Percentiles rank a stretch among this genome's conserved stretches.
phyloP scores from a whole-genome alignment of 495 filamentous ascomycete species.

The Penicillium flavigenum region DNA sequence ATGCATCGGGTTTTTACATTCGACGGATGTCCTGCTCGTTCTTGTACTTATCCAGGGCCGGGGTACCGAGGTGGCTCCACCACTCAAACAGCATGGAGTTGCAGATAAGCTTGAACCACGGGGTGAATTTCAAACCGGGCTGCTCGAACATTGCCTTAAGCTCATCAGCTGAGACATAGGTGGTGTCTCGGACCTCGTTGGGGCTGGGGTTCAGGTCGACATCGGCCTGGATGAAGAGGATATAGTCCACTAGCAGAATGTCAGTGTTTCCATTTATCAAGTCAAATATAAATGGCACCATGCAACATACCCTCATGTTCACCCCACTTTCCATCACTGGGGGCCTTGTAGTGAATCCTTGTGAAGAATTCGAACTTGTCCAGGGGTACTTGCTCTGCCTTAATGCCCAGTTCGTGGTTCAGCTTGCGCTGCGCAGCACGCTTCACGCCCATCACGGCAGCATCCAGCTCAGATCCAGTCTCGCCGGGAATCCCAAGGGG shows the following conservation, averaged over 20 bases:
- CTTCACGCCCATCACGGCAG: conserved; percentile 80
- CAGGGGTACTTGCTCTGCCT: conserved; percentile 82
- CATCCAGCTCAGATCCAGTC: conserved; percentile 79
- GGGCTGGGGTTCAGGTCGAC: conserved; percentile 76
- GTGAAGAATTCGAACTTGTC: conserved; percentile 94
- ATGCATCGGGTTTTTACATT: conserved; percentile 55
- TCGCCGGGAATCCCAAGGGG: conserved; percentile 88
- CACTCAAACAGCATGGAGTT: conserved; percentile 96
- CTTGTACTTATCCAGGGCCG: conserved; percentile 76
- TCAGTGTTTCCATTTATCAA: conserved; percentile 15
- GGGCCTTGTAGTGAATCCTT: conserved; percentile 95
- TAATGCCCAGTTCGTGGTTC: conserved; percentile 92
- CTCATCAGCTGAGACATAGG: conserved; percentile 79
- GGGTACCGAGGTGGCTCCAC: conserved; percentile 84
- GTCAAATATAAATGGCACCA: background rate
- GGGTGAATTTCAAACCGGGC: conserved; percentile 79
- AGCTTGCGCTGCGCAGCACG: conserved; percentile 90
- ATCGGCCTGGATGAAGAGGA: conserved; percentile 94
- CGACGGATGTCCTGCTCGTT: conserved; percentile 84
- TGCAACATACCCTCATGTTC: conserved; percentile 87
- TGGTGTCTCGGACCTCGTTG: conserved; percentile 84
- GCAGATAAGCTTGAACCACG: conserved; percentile 99
- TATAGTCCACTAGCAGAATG: conserved; percentile 80
- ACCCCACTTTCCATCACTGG: conserved; percentile 96
- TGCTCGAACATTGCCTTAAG: conserved; percentile 85